Base-by-base conservation (phyloP, 371 early-diverging fungal genomes). In the Coemansia sp. region DNA sequence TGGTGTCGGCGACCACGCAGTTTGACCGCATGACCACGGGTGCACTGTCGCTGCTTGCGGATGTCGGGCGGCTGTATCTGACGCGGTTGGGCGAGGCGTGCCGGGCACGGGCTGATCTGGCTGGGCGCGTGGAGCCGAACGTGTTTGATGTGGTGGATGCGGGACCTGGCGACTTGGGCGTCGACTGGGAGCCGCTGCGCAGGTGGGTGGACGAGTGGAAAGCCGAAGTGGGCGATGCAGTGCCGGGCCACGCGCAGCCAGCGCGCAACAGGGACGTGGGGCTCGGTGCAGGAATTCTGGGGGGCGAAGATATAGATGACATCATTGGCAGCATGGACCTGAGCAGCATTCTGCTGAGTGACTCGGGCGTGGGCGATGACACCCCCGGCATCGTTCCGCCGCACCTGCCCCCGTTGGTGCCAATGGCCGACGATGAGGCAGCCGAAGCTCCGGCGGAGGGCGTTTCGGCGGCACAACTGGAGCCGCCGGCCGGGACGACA, bases 51-150 rank as follows among this genome's bases (percentile, higher is more conserved):
- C 26, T 70, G 16, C 35, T 74, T 5, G 62, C 71, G 7, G 71
- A 74, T 47, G 31, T 65, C 40, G 71, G 70, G 10, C 70, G 74
- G 47, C 35, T 69, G 39, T 74, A 74, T 34, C 9, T 74, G 58
- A 26, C 62, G 66, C 71, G 74, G 11, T 55, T 74, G n/a, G 74
- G 74, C 13, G 74, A 74, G 41, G 65, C 74, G 9, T 70, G 70
- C 20, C 57, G 62, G 36, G 62, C 74, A 32, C 74, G 62, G 31
- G 66, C 74, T 4, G 74, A 74, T 26, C 30, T 74, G 42, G 74
- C 74, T 4, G 58, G 48, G 9, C 61, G 74, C 20, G 57, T 66
- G 5, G 65, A 74, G 16, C 74, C 74, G 9, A 74, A 65, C n/a
- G 35, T 70, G 2, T 56, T 35, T n/a, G 74, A 74, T 16, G 41